Base-by-base conservation (phyloP, 106 monocot genomes). In the Allium fistulosum region DNA sequence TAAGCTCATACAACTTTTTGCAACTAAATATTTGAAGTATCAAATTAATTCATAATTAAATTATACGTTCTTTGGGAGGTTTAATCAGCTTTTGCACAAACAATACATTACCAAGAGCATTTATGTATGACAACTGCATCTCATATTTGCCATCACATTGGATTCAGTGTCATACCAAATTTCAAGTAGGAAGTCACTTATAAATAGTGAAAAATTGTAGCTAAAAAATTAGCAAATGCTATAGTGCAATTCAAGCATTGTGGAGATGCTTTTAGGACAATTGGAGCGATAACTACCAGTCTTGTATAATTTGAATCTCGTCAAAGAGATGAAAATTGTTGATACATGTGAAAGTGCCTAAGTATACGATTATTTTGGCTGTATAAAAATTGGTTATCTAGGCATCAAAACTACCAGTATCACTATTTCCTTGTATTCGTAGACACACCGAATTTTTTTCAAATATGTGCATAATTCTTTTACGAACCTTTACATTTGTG, bases 51-150 rank as follows among this genome's bases (percentile, higher is more conserved):
- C n/a, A n/a, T n/a, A n/a, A n/a, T n/a, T n/a, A n/a, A n/a, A n/a
- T n/a, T n/a, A n/a, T n/a, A n/a, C n/a, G n/a, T n/a, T n/a, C n/a
- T n/a, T n/a, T n/a, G n/a, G n/a, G n/a, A n/a, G n/a, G n/a, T n/a
- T n/a, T n/a, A n/a, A n/a, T n/a, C n/a, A n/a, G n/a, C n/a, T n/a
- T n/a, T n/a, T n/a, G n/a, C n/a, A n/a, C n/a, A n/a, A n/a, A n/a
- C n/a, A n/a, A n/a, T n/a, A n/a, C n/a, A n/a, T n/a, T n/a, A n/a
- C n/a, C 65, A 99, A 93, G 99, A 99, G 76, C 80, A 84, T 8
- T 60, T 87, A 46, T 99, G 99, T 92, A 99, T 93, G 79, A 77
- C 46, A 45, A 71, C 87, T 59, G 99, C 99, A 70, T 71, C 87
- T 7, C 90, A 93, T 48, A 68, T 90, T 48, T 85, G 76, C 61